phyloP scores from a whole-genome alignment of 768 basidiomycete genomes.

The Lactarius hengduanensis region DNA sequence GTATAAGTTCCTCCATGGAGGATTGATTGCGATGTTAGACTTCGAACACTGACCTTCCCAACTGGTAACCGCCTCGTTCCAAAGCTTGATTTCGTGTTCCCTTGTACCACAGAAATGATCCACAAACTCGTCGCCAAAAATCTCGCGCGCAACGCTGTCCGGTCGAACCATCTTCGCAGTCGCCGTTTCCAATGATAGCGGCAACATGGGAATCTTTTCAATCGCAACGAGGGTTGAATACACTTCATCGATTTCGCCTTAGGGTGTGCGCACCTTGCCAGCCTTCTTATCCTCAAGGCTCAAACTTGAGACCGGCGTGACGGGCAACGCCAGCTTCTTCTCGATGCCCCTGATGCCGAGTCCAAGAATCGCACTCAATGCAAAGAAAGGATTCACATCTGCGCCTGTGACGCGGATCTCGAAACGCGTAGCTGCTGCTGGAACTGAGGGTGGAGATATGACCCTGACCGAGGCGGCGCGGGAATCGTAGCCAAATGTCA shows the following conservation, averaged over 20 bases:
- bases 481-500: conserved; percentile 95
- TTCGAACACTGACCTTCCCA: conserved; percentile 76
- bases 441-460: conserved; percentile 87
- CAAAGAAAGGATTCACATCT: conserved; percentile 93
- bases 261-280: conserved; percentile 46
- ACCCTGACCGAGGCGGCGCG: conserved; percentile 91
- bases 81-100: conserved; percentile 81
- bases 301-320: conserved; percentile 65
- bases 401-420: conserved; percentile 96
- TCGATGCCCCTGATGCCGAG: conserved; percentile 87
- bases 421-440: conserved; percentile 77
- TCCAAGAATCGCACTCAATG: conserved; percentile 82
- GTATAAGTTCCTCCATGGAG: conserved; percentile 8
- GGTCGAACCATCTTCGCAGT: conserved; percentile 75
- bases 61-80: conserved; percentile 87
- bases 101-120: conserved; percentile 97
- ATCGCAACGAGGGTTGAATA: conserved; percentile 6
- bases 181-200: conserved; percentile 75
- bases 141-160: conserved; percentile 79
- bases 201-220: conserved; percentile 65
- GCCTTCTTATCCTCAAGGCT: conserved; percentile 54
- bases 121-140: conserved; percentile 87
- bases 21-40: not conserved
- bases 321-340: conserved; percentile 64
- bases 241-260: not conserved